Evolutionary conservation across 331 rosid genomes (phyloP).

Genomic region (Quercus tomentella): DNA sequence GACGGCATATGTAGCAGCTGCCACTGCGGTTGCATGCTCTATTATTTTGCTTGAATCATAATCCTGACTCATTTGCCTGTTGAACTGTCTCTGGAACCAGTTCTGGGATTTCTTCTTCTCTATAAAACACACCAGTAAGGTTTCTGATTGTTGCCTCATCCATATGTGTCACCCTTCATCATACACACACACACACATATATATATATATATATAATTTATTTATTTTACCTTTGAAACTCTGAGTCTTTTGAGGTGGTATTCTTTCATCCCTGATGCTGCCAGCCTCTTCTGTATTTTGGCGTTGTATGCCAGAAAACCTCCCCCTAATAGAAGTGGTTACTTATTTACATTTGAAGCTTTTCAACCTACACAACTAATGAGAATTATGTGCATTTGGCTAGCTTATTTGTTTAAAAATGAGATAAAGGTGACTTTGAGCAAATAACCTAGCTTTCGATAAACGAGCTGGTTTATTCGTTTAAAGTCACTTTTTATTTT

Average conservation of each 20-base stretch:
- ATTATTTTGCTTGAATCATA: conserved; percentile 31
- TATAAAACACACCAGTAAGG: conserved; percentile 18
- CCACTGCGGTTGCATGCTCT: conserved; percentile 63
- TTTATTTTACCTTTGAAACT: conserved; percentile 54
- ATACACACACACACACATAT: too few species aligned
- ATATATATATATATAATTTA: too few species aligned
- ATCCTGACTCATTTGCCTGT: conserved; percentile 39
- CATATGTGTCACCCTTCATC: background rate
- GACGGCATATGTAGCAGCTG: conserved; percentile 70
- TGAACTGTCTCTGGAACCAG: conserved; percentile 60
- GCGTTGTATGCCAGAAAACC: conserved; percentile 22
- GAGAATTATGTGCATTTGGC: too few species aligned
- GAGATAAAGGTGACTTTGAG: too few species aligned
- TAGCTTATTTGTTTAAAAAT: too few species aligned
- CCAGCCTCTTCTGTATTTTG: conserved; percentile 25
- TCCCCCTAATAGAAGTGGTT: conserved; percentile 32
- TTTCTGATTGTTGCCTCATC: background rate
- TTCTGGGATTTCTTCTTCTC: conserved; percentile 46
- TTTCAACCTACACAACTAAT: too few species aligned
- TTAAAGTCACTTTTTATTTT: too few species aligned
- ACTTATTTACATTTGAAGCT: conserved; percentile 7
- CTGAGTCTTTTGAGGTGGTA: conserved; percentile 32
- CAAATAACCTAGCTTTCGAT: too few species aligned
- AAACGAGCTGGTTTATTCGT: too few species aligned
- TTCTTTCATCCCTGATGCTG: conserved; percentile 32